Base-by-base conservation (phyloP, 495 filamentous ascomycete genomes). In the Daldinia loculata region DNA sequence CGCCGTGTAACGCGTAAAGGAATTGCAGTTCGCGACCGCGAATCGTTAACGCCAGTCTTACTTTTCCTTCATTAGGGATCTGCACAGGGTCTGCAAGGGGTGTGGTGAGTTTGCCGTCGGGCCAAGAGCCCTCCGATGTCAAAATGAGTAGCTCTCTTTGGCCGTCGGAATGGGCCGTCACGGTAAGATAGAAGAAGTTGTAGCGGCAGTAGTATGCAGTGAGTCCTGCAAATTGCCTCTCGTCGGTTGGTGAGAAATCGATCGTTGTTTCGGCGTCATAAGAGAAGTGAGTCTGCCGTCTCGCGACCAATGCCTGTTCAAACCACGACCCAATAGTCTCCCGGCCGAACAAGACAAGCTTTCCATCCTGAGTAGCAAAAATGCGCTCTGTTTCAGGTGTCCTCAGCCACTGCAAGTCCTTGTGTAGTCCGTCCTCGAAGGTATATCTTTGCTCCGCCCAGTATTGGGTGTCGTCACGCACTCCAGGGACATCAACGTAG, bases 171-270 rank as follows among this genome's bases (percentile, higher is more conserved):
- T 87, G 80, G 1, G 84, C 85, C n/a, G 83, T 83, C 11, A 88
- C 84, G 0, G 84, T 82, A 6, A 88, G 76, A 61, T 88, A 88
- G 77, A 87, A 87, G 75, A 88, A 87, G 72, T 88, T 88, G 77
- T 78, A 87, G 4, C 85, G 84, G 69, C 84, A 85, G 75, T 88
- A 88, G 69, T 87, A 88, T 26, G 82, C 83, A n/a, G 84, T 84
- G 22, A 88, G 75, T 1, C 85, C 85, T 3, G 85, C 85, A 65
- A 86, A 88, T 67, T 88, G 83, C 26, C 85, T 78, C 78, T 87
- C 85, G 63, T 88, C 85, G 0, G 69, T 70, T 0, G 85, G 85
- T 2, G 78, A 74, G 72, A 84, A 88, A 64, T 85, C 80, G 0
- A 87, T 67, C 7, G 83, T 78, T 0, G 85, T 87, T 77, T 88